A percentile compares a stretch with the other conserved stretches of the same genome.
phyloP scores from a whole-genome alignment of 805 yeast genomes.

The Yamadazyma endophytica region DNA sequence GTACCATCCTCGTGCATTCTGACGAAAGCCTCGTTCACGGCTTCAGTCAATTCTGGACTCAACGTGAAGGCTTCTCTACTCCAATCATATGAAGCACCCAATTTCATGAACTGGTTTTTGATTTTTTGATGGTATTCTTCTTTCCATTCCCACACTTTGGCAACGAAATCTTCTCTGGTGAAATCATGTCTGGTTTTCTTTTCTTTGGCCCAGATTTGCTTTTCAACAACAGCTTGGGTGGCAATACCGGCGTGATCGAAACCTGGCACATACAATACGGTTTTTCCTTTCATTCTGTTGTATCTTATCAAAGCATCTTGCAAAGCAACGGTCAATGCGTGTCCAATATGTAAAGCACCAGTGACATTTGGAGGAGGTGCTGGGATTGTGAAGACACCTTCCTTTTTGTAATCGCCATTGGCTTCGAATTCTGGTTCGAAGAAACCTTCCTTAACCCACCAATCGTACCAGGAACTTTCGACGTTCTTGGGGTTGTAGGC shows the following conservation, averaged over 20 bases:
- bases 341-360: conserved; percentile 98
- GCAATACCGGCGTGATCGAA: conserved; percentile 99
- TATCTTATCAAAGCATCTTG: conserved; percentile 92
- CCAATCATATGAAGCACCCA: conserved; percentile 99
- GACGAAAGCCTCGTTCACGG: conserved; percentile 90
- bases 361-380: conserved; percentile 99
- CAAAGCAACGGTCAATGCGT: conserved; percentile 90
- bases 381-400: conserved; percentile 85
- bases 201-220: conserved; percentile 85
- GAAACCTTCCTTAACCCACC: conserved; percentile 91
- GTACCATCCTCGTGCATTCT: conserved; percentile 91
- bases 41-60: conserved; percentile 67
- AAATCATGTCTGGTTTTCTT: conserved; percentile 90
- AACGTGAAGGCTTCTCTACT: conserved; percentile 89
- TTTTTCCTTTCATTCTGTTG: conserved; percentile 96
- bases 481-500: conserved; percentile 91
- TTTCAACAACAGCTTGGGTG: conserved; percentile 97
- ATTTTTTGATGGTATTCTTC: conserved; percentile 86
- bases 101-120: conserved; percentile 73
- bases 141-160: conserved; percentile 97
- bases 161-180: conserved; percentile 87
- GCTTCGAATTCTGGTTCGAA: conserved; percentile 81
- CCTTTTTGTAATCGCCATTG: conserved; percentile 73
- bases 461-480: conserved; percentile 94
- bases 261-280: conserved; percentile 90